Base-by-base conservation (phyloP, 148 eudicot species). In the Talinum fruticosum region DNA sequence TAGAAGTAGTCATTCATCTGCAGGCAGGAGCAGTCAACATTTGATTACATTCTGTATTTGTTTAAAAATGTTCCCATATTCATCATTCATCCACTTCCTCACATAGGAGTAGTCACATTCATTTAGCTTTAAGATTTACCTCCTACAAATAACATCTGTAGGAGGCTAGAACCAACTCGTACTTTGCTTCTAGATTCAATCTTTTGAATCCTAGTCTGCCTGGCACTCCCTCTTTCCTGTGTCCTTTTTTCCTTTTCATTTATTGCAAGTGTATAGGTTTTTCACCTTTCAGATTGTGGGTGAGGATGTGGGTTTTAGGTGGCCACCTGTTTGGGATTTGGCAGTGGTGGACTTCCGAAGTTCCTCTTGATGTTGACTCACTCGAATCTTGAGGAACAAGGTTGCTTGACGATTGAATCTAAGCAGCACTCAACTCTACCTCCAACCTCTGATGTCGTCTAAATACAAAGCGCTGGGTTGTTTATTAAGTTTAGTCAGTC, bases 401-500 rank as follows among this genome's bases (percentile, higher is more conserved):
- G 64, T 18, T 57, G 28, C 62, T 36, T 37, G 16, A 41, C n/a
- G 49, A 34, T 73, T 5, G 44, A 73, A 26, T 23, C 49, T 21
- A 53, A 30, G 36, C 38, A 61, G 21, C 26, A 33, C 59, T 71
- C 12, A 28, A 16, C 47, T 78, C 18, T 21, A 65, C 49, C 33
- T 3, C 65, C 41, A 45, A 29, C 30, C 35, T 72, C 15, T 51
- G 24, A 37, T 30, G 30, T 35, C 36, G 21, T 21, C 28, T 77
- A n/a, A 28, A 51, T 34, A 18, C 70, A 75, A 75, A 45, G 34
- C 71, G 29, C 26, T 24, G 67, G 35, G 33, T n/a, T n/a, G n/a
- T n/a, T 35, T 57, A 30, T 19, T 74, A 69, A 38, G 62, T 36
- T 69, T 13, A 23, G 28, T 72, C 49, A 73, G 26, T 72, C 36